A percentile compares a stretch with the other conserved stretches of the same genome.
phyloP scores from a whole-genome alignment of 2,329 filamentous ascomycete species.

The Domatiomyces globalis region DNA sequence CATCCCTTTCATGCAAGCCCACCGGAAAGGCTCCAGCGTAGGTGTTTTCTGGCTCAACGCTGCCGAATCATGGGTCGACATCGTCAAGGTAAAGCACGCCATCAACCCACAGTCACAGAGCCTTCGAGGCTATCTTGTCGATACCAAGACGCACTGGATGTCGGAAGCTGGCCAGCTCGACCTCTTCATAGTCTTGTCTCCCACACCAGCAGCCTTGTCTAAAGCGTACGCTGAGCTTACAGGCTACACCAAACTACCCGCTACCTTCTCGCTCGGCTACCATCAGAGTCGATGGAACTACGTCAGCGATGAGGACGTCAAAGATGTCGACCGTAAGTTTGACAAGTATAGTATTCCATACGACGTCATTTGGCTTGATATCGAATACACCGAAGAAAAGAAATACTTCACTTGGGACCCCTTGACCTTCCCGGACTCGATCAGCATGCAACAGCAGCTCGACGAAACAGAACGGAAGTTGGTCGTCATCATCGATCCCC shows the following conservation, averaged over 20 bases:
- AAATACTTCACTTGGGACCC: slow-evolving; percentile 98
- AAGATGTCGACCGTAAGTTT: slow-evolving; percentile 90
- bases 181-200: slow-evolving; percentile 86
- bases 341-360: slow-evolving; percentile 92
- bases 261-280: slow-evolving; percentile 83
- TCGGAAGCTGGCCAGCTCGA: slow-evolving; percentile 84
- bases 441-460: slow-evolving; percentile 76
- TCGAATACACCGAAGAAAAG: slow-evolving; percentile 92
- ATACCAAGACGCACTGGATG: slow-evolving; percentile 90
- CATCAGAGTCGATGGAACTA: slow-evolving; percentile 99
- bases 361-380: slow-evolving; percentile 97
- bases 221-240: slow-evolving; percentile 79
- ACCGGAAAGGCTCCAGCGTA: slow-evolving; percentile 82
- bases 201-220: slow-evolving; percentile 67
- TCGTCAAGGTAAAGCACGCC: slow-evolving; percentile 62
- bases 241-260: slow-evolving; percentile 78
- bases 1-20: slow-evolving; percentile 96
- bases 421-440: slow-evolving; percentile 72
- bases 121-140: slow-evolving; percentile 49
- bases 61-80: slow-evolving; percentile 94
- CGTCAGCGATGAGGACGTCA: slow-evolving; percentile 89
- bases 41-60: slow-evolving; percentile 96
- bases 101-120: slow-evolving; percentile 68
- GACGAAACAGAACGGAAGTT: slow-evolving; percentile 76
- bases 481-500: slow-evolving; percentile 88